phyloP scores from a whole-genome alignment of 139 green algal genomes.

The Chlorella sorokiniana region DNA sequence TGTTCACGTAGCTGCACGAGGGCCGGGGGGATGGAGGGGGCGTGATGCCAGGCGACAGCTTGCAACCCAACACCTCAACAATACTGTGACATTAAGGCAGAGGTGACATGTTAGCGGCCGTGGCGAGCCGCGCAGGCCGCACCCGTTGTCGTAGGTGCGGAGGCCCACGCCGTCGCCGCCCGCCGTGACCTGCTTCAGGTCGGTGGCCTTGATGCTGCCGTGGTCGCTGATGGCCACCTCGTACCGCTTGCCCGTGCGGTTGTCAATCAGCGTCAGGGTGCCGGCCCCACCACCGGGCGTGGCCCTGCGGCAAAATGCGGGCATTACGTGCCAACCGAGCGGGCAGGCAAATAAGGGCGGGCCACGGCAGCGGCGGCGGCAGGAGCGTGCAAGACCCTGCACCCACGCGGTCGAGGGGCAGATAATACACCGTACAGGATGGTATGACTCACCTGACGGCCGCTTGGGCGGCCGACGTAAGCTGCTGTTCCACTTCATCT shows the following conservation, averaged over 20 bases:
- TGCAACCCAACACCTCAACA: background rate
- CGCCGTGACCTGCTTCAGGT: constrained; percentile 92
- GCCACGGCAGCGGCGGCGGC: too few relatives aligned
- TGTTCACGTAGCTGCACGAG: constrained; percentile 92
- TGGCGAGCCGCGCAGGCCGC: background rate
- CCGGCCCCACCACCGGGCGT: constrained; percentile 68
- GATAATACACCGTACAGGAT: background rate
- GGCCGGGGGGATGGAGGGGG: background rate
- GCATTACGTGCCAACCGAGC: background rate
- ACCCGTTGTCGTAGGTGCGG: constrained; percentile 86
- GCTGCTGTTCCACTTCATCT: background rate
- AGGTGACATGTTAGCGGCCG: too few relatives aligned
- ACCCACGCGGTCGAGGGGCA: too few relatives aligned
- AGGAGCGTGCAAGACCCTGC: too few relatives aligned
- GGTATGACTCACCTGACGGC: background rate
- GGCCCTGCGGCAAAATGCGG: background rate
- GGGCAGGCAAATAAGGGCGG: background rate
- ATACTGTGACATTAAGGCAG: too few relatives aligned
- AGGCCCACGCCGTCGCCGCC: constrained; percentile 88
- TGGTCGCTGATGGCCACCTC: constrained; percentile 84
- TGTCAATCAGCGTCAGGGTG: constrained; percentile 83
- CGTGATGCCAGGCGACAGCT: background rate
- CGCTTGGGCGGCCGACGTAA: background rate
- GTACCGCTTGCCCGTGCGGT: constrained; percentile 90
- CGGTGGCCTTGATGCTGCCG: constrained; percentile 83